Evolutionary conservation across 2,329 filamentous ascomycete species (phyloP), one percentile per base, ranked within the genome.

Genomic region (Pleochaeta shiraiana): DNA sequence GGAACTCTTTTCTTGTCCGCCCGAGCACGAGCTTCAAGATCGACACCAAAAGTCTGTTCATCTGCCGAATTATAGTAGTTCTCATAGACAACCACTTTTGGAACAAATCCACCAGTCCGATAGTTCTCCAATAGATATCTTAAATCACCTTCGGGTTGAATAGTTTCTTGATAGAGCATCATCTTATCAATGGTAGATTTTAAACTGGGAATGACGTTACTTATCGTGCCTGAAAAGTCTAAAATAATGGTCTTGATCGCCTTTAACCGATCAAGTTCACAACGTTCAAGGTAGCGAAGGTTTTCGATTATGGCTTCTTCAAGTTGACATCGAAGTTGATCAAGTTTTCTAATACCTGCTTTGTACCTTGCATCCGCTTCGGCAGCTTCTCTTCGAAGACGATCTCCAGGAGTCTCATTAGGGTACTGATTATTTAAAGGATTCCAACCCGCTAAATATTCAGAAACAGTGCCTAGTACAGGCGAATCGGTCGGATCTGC

Each of bases 31-130:
- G 92, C 90, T 76, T 98, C 93, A n/a, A 98, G 83, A 72, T 98
- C 95, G 64, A 98, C 90, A 68, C 95, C 93, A 73, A 97, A 98
- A 0, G 90, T 95, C 79, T 97, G 91, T 73, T 96, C 91, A 74
- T 96, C 93, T 28, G 96, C 90, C 68, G 88, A 90, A 75, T 96
- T 96, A 78, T 98, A 98, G 77, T 98, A 98, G 74, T 97, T 98
- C 76, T 98, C 93, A 75, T 98, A 98, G 3, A 90, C 87, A 59
- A 90, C 84, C 31, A 97, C 92, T 71, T 83, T 91, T 9, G 93
- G 93, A 63, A 90, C 83, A 73, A 95, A 98, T 68, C 86, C 88
- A 67, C 93, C 93, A 6, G 93, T 98, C 67, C 91, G 86, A 76
- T 98, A 98, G 73, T 92, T 98, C 77, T 98, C 93, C 57, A 98